Conservation (phyloP, 768 basidiomycete genomes). For the Lentinula lateritia region DNA sequence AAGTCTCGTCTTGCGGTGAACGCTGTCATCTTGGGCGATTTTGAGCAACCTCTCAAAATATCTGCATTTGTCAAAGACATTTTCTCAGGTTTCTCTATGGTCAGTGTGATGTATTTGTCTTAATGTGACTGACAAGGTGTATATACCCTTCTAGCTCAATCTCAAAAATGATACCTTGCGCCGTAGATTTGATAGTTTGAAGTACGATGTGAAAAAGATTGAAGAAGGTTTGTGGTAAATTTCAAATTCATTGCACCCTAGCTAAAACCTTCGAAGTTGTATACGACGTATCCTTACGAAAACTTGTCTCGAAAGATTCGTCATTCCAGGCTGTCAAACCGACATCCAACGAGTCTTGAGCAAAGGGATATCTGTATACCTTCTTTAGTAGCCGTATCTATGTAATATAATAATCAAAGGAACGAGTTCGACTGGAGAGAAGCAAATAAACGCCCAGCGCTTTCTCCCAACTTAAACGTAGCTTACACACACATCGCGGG, state of each 20-base stretch:
- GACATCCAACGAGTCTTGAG: background rate
- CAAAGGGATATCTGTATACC: background rate
- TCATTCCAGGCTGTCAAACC: slow-evolving; percentile 16
- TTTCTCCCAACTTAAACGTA: background rate
- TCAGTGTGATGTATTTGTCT: slow-evolving; percentile 19
- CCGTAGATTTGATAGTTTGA: slow-evolving; percentile 73
- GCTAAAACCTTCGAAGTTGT: slow-evolving; percentile 47
- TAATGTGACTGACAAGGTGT: background rate
- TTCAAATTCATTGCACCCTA: slow-evolving; percentile 1
- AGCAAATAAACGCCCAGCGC: background rate
- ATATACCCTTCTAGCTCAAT: slow-evolving; percentile 48
- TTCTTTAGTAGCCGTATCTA: background rate
- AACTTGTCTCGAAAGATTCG: slow-evolving; percentile 28
- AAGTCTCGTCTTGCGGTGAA: slow-evolving; percentile 82
- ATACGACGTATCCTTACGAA: slow-evolving; percentile 78
- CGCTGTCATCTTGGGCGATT: slow-evolving; percentile 76
- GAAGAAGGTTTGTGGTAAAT: slow-evolving; percentile 62
- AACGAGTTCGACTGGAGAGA: too few species aligned
- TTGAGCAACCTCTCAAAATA: slow-evolving; percentile 72
- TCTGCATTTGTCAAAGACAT: slow-evolving; percentile 77
- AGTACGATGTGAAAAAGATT: slow-evolving; percentile 85
- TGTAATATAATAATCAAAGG: background rate
- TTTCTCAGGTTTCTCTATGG: slow-evolving; percentile 84
- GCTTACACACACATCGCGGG: background rate
- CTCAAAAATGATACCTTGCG: slow-evolving; percentile 76